These are phyloP conservation scores for Fomitopsis pinicola DNA, from an alignment of 1,284 basidiomycete genomes.

Conservation along the genomic window DNA sequence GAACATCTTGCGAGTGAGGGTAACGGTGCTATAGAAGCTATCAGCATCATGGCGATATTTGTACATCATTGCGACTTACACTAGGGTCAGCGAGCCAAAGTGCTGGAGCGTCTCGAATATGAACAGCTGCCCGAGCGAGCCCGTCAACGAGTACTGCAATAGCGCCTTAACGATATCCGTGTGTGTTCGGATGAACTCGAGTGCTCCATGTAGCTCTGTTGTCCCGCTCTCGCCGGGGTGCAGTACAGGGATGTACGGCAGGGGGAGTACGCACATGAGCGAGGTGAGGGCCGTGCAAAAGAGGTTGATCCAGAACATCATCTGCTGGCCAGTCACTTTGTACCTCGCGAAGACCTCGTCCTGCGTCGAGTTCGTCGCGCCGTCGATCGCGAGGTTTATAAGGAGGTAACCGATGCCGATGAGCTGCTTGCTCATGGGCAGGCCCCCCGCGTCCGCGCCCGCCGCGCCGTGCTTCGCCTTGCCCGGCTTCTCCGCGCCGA, in stretches of 20 bases:
- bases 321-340: constrained; percentile 89
- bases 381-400: constrained; percentile 89
- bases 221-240: constrained; percentile 53
- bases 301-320: constrained; percentile 98
- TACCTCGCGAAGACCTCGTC: constrained; percentile 89
- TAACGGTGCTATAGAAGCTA: constrained; percentile 66
- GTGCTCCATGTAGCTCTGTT: constrained; percentile 63
- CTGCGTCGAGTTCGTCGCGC: constrained; percentile 95
- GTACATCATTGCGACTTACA: constrained; percentile 47
- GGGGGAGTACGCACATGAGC: constrained; percentile 62
- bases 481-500: constrained; percentile 57
- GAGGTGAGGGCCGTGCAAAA: constrained; percentile 73
- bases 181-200: constrained; percentile 78
- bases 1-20: constrained; percentile 96
- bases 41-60: neutral
- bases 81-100: constrained; percentile 92
- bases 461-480: constrained; percentile 37
- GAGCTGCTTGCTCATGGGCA: constrained; percentile 46
- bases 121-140: constrained; percentile 93
- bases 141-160: constrained; percentile 83
- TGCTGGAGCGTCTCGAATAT: constrained; percentile 98
- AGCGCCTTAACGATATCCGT: constrained; percentile 79
- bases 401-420: constrained; percentile 73
- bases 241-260: constrained; percentile 73
- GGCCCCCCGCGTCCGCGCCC: constrained; percentile 19